Base-by-base conservation (phyloP, 2,329 filamentous ascomycete species). In the Calonectria honghensis region DNA sequence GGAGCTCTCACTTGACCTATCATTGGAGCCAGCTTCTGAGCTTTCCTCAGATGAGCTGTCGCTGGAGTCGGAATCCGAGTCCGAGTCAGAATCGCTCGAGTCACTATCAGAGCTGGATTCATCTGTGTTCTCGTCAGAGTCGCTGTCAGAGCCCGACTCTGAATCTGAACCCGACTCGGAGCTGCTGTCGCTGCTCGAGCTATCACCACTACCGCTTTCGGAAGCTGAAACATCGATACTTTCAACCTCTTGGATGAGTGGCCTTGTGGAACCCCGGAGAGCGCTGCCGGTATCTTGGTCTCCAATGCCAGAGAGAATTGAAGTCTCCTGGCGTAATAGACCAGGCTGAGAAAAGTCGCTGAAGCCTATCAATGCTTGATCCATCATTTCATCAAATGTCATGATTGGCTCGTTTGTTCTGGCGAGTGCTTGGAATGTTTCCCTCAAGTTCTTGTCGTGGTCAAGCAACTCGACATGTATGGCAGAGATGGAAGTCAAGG, bases 341-440 rank as follows among this genome's bases (percentile, higher is more conserved):
- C 57, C 32, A n/a, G 68, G 70, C 39, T 71, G 65, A 35, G 68
- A 32, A 24, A 67, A n/a, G n/a, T 59, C 69, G 27, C 35, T 10
- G 3, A 67, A 51, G 3, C 80, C 76, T 3, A 74, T 73, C 31
- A 85, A 63, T 14, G 77, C 80, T 9, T 73, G 75, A 6, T 85
- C 83, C 77, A 83, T 80, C 71, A 84, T 82, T 24, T 83, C 83
- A 32, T 84, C 81, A 63, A 84, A 84, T 61, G 77, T 81, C 9
- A 85, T 73, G 1, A 82, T 81, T 2, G 82, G 77, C 14, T 86
- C 83, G 24, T 82, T 82, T 1, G 79, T 79, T 54, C 81, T 79
- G 1, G 79, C 72, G 7, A 90, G 79, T 6, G 80, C 78, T 4
- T 82, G 76, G 73, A 87, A 90, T 0, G 87, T 84, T 20, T 76